Base-by-base conservation (phyloP, 2,329 filamentous ascomycete species). In the Lizonia empirigonia region DNA sequence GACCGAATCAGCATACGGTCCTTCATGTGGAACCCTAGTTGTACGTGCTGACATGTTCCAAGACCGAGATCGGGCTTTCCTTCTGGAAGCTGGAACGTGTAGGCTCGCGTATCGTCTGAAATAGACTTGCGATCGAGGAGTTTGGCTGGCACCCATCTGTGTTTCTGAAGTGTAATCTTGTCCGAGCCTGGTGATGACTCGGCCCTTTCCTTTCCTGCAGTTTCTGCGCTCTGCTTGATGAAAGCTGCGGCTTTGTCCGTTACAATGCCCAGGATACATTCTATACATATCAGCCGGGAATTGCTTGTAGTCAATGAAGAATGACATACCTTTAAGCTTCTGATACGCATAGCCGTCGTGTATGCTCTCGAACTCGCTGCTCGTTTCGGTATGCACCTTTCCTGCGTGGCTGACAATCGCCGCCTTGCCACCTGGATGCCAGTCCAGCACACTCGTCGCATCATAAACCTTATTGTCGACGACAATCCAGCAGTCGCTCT, bases 381-480 rank as follows among this genome's bases (percentile, higher is more conserved):
- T 79, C 1, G 78, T 80, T 38, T 80, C 75, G 15, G 74, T 65
- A 60, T 81, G 78, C 1, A 80, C 76, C 39, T 74, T 76, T 0
- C 80, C 80, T 0, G 79, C 80, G 60, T 82, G 80, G 0, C 69
- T 72, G 52, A 81, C 64, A 20, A 82, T 77, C 0, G 79, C 69
- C 1, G 74, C 74, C 47, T 76, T 77, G 77, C 83, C 83, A 13
- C 83, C 82, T 9, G 83, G 82, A 65, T 85, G 83, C 48, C 82
- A 75, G 10, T 78, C 77, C 4, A 82, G 76, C 61, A 88, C 88
- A 15, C 81, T 77, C 7, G 82, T 85, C 27, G 88, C 70, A 66
- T 88, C 83, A 72, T 84, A 88, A 7, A 89, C 83, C 58, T 82
- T 80, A 26, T 80, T 79, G 66, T 88, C 80, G 7, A 89, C 79